Percentiles rank a stretch among this genome's conserved stretches.
These are phyloP conservation scores for Phtheirospermum japonicum DNA, from an alignment of 257 asterid genomes.

Conservation along the genomic window DNA sequence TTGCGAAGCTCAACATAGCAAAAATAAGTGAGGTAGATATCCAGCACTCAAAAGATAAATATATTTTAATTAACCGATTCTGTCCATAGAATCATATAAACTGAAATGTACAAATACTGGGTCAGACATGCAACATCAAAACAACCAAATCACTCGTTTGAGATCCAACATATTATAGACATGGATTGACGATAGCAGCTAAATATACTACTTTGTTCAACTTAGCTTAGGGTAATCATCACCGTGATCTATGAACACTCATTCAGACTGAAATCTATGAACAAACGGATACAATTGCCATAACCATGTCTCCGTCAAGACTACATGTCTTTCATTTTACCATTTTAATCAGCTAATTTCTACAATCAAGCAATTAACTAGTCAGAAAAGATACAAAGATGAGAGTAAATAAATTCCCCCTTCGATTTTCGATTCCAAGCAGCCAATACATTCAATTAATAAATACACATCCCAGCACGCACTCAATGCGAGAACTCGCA, in stretches of 20 bases:
- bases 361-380: constrained; percentile 9
- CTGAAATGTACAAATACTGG: constrained; percentile 5
- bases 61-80: not conserved
- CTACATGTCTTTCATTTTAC: not conserved
- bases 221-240: too few species aligned
- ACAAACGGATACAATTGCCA: not conserved
- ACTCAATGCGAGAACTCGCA: not conserved
- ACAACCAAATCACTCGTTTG: not conserved
- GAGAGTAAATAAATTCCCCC: not conserved
- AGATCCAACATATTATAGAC: not conserved
- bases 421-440: not conserved
- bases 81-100: not conserved
- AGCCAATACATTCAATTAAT: not conserved
- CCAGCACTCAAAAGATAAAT: not conserved
- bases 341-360: constrained; percentile 10
- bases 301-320: not conserved
- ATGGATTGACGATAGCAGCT: not conserved
- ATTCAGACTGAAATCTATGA: not conserved
- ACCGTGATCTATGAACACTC: not conserved
- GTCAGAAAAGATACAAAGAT: not conserved
- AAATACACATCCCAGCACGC: not conserved
- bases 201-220: not conserved
- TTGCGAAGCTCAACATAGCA: constrained; percentile 24
- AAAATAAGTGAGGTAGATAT: constrained; percentile 8
- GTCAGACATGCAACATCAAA: constrained; percentile 10